Evolutionary conservation across 2,329 filamentous ascomycete species (phyloP).

Genomic region (Trichophyton mentagrophytes): DNA sequence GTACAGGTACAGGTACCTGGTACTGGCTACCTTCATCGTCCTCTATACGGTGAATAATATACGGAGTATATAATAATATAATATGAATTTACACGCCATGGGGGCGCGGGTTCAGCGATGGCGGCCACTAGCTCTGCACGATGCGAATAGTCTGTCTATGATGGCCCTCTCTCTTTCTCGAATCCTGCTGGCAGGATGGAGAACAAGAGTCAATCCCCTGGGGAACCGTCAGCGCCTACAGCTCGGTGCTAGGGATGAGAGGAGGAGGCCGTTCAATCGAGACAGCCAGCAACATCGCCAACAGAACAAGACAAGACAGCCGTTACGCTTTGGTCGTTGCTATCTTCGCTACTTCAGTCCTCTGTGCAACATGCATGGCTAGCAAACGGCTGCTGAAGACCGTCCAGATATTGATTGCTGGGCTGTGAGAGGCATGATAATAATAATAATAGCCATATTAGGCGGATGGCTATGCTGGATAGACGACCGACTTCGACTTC

Average conservation of each 20-base stretch:
- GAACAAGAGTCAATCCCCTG: too few species aligned
- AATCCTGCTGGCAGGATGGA: background rate
- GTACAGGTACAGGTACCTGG: background rate
- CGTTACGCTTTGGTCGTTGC: too few species aligned
- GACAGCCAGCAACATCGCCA: background rate
- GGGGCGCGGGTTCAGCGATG: background rate
- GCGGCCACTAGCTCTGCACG: conserved; percentile 2
- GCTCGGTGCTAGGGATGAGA: too few species aligned
- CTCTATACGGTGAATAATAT: background rate
- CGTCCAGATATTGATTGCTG: background rate
- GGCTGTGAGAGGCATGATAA: too few species aligned
- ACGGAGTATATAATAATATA: too few species aligned
- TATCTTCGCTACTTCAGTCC: background rate
- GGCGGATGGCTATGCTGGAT: too few species aligned
- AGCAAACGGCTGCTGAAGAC: background rate
- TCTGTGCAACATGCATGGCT: background rate
- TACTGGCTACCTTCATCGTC: background rate
- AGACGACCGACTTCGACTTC: background rate
- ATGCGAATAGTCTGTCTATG: background rate
- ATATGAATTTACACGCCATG: background rate
- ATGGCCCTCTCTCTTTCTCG: background rate
- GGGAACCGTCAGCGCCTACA: too few species aligned
- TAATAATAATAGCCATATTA: too few species aligned
- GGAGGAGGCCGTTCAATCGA: too few species aligned
- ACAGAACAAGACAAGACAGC: background rate